Evolutionary conservation across 139 green algal genomes (phyloP), one percentile per base, ranked within the genome.

Genomic region (Chlorella sp.): DNA sequence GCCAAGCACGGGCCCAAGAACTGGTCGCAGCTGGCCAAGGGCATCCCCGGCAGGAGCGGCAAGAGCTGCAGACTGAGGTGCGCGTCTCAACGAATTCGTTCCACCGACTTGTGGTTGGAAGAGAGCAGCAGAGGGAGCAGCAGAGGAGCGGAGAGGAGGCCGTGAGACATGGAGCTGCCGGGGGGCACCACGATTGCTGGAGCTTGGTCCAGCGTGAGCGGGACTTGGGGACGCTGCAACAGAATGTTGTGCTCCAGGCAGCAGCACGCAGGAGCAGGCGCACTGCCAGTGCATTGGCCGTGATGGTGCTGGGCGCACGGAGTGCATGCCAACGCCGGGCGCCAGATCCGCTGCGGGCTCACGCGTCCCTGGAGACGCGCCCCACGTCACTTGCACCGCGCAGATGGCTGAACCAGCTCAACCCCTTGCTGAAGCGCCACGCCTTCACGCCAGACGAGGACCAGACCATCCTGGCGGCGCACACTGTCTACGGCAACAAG

Each of bases 371-470:
- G 17, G 42, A 17, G 42, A 17, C 17, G 10, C 22, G 55, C 22
- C 22, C 55, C 17, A 64, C 55, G 20, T 64, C 20, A 64, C 4
- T 10, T 27, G 20, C 55, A 64, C 27, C 24, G 22, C 42, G 17
- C 49, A 77, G 91, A 79, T 94, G 89, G 88, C 83, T 90, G 74
- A 94, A 94, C 74, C 89, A 94, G 72, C 76, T 94, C 23, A 80
- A 89, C 71, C 88, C 88, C 0, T 70, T 77, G 49, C 89, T 94
- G 72, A 83, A 85, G 51, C 73, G 60, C 2, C 69, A 70, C 6
- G 31, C 62, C 6, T 82, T 82, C 51, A 82, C 70, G 26, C 51
- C 70, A 49, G 70, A 82, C 32, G 76, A 77, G 65, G 70, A 77
- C 36, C 26, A 22, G 24, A 35, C 23, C 33, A 68, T 67, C 22